Conservation (phyloP, 495 filamentous ascomycete genomes). For the Cercophora sp. region DNA sequence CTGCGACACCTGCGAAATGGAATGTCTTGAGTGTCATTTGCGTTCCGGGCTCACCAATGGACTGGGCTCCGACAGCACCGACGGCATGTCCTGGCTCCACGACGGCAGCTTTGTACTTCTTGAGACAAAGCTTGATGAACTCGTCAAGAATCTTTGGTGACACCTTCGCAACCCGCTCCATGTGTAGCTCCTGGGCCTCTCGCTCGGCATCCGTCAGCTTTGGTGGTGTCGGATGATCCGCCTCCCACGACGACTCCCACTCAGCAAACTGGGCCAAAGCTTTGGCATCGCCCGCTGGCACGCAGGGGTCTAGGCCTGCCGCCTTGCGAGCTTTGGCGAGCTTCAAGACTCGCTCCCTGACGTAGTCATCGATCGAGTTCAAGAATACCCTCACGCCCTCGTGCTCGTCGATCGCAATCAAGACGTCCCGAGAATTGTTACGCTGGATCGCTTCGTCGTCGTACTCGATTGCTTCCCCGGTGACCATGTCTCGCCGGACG, state of each 20-base stretch:
- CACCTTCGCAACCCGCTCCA: conserved; percentile 76
- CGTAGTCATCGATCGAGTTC: conserved; percentile 66
- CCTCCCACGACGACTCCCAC: conserved; percentile 16
- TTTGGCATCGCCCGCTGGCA: conserved; percentile 19
- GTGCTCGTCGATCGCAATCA: conserved; percentile 64
- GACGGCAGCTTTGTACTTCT: conserved; percentile 83
- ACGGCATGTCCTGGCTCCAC: conserved; percentile 94
- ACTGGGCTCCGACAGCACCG: conserved; percentile 96
- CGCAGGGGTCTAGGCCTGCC: conserved; percentile 35
- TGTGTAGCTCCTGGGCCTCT: conserved; percentile 20
- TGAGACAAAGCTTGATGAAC: conserved; percentile 79
- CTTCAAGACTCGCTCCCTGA: conserved; percentile 45
- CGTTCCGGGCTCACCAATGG: conserved; percentile 95
- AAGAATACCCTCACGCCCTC: conserved; percentile 84
- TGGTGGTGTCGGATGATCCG: neutral
- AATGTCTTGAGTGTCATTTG: conserved; percentile 99
- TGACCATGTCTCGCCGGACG: conserved; percentile 51
- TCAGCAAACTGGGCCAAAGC: conserved; percentile 13
- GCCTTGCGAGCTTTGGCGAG: conserved; percentile 48
- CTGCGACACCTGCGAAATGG: conserved; percentile 99
- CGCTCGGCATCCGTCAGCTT: conserved; percentile 10
- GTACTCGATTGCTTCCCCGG: conserved; percentile 53
- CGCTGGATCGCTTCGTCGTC: conserved; percentile 59
- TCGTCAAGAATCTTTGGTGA: conserved; percentile 64
- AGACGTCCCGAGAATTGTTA: conserved; percentile 25